Evolutionary conservation across 2,329 filamentous ascomycete species (phyloP).

Genomic region (Catunica adiposa): DNA sequence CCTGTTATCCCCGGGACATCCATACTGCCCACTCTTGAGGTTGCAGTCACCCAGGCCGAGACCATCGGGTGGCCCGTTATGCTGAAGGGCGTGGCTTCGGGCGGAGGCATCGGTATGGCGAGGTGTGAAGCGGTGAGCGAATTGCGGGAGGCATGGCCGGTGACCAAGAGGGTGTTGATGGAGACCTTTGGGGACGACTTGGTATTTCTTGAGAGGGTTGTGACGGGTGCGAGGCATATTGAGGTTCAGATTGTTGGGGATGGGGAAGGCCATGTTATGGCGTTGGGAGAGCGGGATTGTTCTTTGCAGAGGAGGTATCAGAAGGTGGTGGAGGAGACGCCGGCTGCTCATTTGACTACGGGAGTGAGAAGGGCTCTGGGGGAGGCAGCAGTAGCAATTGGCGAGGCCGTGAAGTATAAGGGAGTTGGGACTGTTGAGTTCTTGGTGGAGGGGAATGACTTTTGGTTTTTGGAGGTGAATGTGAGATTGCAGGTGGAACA

Average conservation of each 20-base stretch:
- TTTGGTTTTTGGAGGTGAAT: conserved; percentile 32
- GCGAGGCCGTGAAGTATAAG: conserved; percentile 21
- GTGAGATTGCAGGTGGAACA: conserved; percentile 31
- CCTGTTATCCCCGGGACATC: conserved; percentile 23
- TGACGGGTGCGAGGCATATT: conserved; percentile 28
- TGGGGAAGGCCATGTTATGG: conserved; percentile 24
- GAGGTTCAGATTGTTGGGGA: conserved; percentile 36
- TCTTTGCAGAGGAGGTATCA: conserved; percentile 34
- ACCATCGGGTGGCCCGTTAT: conserved; percentile 25
- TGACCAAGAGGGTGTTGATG: conserved; percentile 19
- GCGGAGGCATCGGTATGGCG: conserved; percentile 27
- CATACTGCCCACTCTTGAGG: conserved; percentile 9
- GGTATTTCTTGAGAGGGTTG: conserved; percentile 27
- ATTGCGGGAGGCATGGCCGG: conserved; percentile 10
- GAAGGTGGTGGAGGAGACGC: conserved; percentile 33
- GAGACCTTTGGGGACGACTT: conserved; percentile 27
- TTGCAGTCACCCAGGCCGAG: conserved; percentile 18
- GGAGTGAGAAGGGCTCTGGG: conserved; percentile 21
- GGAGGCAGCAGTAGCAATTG: conserved; percentile 20
- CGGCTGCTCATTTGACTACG: conserved; percentile 18
- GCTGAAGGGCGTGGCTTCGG: conserved; percentile 27
- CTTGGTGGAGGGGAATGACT: conserved; percentile 20
- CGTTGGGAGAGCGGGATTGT: conserved; percentile 32
- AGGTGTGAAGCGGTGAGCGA: conserved; percentile 16
- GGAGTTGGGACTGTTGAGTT: conserved; percentile 28